These are phyloP conservation scores for Brasenia schreberi DNA, from an alignment of 164 flowering plant species.

Conservation along the genomic window DNA sequence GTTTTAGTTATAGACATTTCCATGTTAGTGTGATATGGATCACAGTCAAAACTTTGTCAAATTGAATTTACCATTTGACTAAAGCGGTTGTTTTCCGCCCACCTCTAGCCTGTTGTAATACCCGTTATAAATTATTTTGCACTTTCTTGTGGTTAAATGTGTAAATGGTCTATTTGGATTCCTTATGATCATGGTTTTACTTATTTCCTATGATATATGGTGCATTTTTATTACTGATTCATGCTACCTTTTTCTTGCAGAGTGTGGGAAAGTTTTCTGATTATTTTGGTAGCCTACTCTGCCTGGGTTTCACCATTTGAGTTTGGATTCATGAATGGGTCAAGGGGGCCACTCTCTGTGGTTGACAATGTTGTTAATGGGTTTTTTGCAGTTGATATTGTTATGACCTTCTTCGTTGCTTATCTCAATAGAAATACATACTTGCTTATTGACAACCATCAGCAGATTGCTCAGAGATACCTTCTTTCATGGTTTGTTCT, in stretches of 20 bases:
- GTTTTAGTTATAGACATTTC: no score
- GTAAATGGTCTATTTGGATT: no score
- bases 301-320: constrained; percentile 98
- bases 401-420: constrained; percentile 84
- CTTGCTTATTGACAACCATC: constrained; percentile 48
- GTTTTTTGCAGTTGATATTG: constrained; percentile 76
- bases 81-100: no score
- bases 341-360: constrained; percentile 33
- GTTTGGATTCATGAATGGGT: constrained; percentile 58
- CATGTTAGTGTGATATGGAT: no score
- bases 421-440: constrained; percentile 60
- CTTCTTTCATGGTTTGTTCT: constrained; percentile 51
- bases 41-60: no score
- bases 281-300: constrained; percentile 58
- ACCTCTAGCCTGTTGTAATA: no score
- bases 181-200: no score
- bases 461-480: constrained; percentile 71
- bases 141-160: no score
- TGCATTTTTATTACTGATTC: no score
- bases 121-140: no score
- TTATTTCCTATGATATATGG: no score
- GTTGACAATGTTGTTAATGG: constrained; percentile 80
- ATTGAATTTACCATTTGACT: no score
- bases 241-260: constrained; percentile 13
- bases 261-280: constrained; percentile 63